phyloP scores from a whole-genome alignment of 2,329 filamentous ascomycete genomes.

The Fulvia fulva region DNA sequence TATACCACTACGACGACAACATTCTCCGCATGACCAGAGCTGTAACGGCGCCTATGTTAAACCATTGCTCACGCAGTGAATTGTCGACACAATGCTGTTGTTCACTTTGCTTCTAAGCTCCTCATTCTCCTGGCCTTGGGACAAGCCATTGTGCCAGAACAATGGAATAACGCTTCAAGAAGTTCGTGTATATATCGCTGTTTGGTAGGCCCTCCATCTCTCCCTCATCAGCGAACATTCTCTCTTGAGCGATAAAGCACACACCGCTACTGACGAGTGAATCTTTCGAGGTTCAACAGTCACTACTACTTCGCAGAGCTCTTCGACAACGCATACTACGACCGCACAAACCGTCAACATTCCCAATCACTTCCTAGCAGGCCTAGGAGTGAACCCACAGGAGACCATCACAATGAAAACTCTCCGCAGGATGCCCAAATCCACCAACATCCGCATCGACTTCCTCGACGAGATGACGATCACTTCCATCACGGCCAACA shows the following conservation, averaged over 20 bases:
- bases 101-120: not conserved
- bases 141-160: not conserved
- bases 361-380: not conserved
- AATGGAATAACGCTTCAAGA: not conserved
- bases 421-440: not conserved
- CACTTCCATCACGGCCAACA: not conserved
- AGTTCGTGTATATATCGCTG: not conserved
- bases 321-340: not conserved
- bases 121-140: not conserved
- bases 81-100: not conserved
- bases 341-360: not conserved
- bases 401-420: not conserved
- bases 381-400: not conserved
- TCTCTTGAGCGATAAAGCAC: not conserved
- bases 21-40: not conserved
- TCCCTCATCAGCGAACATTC: not conserved
- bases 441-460: not conserved
- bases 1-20: not conserved
- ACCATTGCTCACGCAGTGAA: not conserved
- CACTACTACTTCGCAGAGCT: too few relatives aligned
- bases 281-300: too few relatives aligned
- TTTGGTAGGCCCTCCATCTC: not conserved
- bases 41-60: not conserved
- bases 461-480: not conserved
- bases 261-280: not conserved